These are phyloP conservation scores for Theileria annulata DNA, from an alignment of 169 alveolate species.

Conservation along the genomic window DNA sequence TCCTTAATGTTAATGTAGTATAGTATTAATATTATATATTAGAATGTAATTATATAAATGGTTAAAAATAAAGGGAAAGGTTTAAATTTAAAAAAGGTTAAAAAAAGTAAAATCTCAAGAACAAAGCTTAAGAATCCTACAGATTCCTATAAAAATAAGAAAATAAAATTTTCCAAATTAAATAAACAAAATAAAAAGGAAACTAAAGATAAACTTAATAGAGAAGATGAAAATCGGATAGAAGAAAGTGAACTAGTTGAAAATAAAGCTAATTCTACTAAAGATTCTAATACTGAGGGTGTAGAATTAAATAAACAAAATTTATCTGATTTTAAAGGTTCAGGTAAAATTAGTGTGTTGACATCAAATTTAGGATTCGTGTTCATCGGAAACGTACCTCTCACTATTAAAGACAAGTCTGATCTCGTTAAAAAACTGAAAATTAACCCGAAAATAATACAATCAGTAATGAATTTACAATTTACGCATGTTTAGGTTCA, in stretches of 20 bases:
- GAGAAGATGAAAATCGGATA: slow-evolving; percentile 12
- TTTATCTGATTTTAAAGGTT: background rate
- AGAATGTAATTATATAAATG: background rate
- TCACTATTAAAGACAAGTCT: slow-evolving; percentile 59
- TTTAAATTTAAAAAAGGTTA: background rate
- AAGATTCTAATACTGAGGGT: background rate
- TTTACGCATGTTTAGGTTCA: slow-evolving; percentile 30
- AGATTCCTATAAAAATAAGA: slow-evolving; percentile 5
- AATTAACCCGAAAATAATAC: slow-evolving; percentile 62
- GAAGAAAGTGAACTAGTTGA: slow-evolving; percentile 21
- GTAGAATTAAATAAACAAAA: background rate
- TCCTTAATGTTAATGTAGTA: background rate
- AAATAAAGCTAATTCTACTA: background rate
- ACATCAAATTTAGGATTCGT: slow-evolving; percentile 53
- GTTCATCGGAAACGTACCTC: slow-evolving; percentile 69
- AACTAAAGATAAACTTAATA: background rate
- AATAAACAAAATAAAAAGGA: slow-evolving; percentile 4
- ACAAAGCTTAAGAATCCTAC: background rate
- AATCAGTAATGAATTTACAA: slow-evolving; percentile 45
- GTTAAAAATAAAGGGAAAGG: slow-evolving; percentile 6
- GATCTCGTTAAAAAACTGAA: slow-evolving; percentile 63
- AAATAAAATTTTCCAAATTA: background rate
- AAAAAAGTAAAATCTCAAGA: background rate
- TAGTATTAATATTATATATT: background rate
- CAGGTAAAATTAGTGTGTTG: background rate